These are phyloP conservation scores for Mycena belliarum DNA, from an alignment of 768 basidiomycete species.

Conservation along the genomic window DNA sequence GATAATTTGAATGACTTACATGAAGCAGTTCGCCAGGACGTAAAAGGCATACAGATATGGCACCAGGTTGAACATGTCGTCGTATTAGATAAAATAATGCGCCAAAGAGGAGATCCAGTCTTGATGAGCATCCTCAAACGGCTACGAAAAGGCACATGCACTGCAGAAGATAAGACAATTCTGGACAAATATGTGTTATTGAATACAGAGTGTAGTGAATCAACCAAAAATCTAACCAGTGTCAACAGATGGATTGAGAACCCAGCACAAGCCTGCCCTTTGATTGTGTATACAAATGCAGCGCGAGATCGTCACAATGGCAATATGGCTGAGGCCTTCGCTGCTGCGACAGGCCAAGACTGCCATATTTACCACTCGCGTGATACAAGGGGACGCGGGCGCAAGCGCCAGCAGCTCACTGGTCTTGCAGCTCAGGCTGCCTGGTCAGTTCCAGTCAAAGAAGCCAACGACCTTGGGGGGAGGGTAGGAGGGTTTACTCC, in stretches of 20 bases:
- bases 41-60: slow-evolving; percentile 5
- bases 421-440: neutral
- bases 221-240: neutral
- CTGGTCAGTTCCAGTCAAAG: neutral
- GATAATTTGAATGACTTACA: slow-evolving; percentile 5
- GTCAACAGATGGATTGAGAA: slow-evolving; percentile 3
- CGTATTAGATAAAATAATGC: slow-evolving; percentile 21
- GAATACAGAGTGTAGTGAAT: neutral
- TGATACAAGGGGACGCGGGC: neutral
- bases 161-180: neutral
- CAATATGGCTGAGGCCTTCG: slow-evolving; percentile 8
- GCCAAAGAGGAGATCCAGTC: slow-evolving; percentile 17
- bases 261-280: neutral
- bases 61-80: slow-evolving; percentile 10
- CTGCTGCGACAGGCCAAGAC: slow-evolving; percentile 5
- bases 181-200: slow-evolving; percentile 10
- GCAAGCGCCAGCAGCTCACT: neutral
- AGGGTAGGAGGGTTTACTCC: neutral
- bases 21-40: neutral
- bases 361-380: slow-evolving; percentile 6
- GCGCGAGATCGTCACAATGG: slow-evolving; percentile 6
- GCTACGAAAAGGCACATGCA: neutral
- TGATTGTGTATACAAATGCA: slow-evolving; percentile 2
- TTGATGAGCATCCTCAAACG: slow-evolving; percentile 3
- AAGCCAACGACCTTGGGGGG: neutral